Evolutionary conservation across 2,329 filamentous ascomycete species (phyloP), one percentile per base, ranked within the genome.

Genomic region (Ceratocystis diversiconidia): DNA sequence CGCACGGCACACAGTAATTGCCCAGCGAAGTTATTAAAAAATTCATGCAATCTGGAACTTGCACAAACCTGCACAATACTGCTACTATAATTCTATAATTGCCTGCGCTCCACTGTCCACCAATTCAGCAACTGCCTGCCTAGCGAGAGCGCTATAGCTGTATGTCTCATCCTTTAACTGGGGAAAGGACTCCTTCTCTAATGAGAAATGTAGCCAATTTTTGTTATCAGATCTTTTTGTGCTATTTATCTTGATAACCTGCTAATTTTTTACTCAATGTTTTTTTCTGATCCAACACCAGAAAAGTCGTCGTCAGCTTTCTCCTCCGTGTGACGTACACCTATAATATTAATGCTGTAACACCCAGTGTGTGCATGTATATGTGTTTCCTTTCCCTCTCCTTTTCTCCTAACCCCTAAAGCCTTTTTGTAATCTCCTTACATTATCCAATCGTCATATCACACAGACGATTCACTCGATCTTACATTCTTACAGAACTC

Each of bases 141-240:
- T 22, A 36, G 32, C 32, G 32, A 36, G 32, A 36, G 32, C 8
- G 2, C 7, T 36, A 30, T 5, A 22, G 52, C 8, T 57, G 52
- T 57, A 28, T 57, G 52, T 57, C 52, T 57, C 52, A 57, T 57
- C 52, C 52, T 57, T 57, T 30, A 22, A 57, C 52, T 30, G 52
- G 52, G 6, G 22, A 5, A 12, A 6, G 22, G 25, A 1, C 52
- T 57, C 52, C 52, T 28, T 57, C 22, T 57, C 15, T 57, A 5
- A 17, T 57, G 50, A 10, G 28, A 3, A 57, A 57, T 17, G 22
- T 17, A 28, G 17, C 52, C 25, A 12, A n/a, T 28, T 15, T 17
- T 30, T 12, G 22, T 57, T 57, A 57, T 57, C 52, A 57, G 52
- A 57, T 57, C 52, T 17, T 57, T 57, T 28, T 28, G 6, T n/a